Percentiles rank a stretch among this genome's conserved stretches.
Conservation (phyloP, 345 rosid species). For the Arabis alpina region DNA sequence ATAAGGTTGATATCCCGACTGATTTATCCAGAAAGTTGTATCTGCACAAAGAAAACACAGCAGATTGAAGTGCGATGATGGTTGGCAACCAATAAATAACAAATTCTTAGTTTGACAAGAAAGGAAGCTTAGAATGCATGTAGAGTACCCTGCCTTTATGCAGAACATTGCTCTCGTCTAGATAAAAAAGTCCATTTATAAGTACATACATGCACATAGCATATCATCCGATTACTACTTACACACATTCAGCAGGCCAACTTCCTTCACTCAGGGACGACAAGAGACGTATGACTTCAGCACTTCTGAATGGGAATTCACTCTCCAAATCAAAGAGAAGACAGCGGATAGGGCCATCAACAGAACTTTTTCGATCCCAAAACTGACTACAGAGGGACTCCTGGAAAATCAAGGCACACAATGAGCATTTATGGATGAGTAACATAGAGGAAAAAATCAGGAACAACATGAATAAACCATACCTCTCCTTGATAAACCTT, state of each 20-base stretch:
- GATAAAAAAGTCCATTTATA: constrained; percentile 17
- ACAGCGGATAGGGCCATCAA: constrained; percentile 95
- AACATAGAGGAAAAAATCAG: constrained; percentile 16
- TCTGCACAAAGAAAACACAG: constrained; percentile 51
- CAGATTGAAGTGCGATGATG: constrained; percentile 20
- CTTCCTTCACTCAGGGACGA: constrained; percentile 91
- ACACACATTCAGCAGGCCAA: constrained; percentile 99
- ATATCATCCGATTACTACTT: constrained; percentile 45
- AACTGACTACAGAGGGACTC: constrained; percentile 96
- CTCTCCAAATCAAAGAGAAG: constrained; percentile 88
- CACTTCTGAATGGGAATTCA: constrained; percentile 83
- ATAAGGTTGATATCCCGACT: constrained; percentile 76
- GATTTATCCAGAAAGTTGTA: constrained; percentile 88
- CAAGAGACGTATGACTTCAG: constrained; percentile 73
- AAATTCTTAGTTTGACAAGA: constrained; percentile 12
- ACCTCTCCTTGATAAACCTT: constrained; percentile 92
- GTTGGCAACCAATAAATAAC: constrained; percentile 14
- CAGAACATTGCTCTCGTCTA: constrained; percentile 17
- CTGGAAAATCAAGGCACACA: constrained; percentile 48
- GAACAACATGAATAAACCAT: constrained; percentile 36
- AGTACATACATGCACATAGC: constrained; percentile 13
- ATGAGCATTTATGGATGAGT: constrained; percentile 38
- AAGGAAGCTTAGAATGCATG: constrained; percentile 20
- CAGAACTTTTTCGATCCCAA: constrained; percentile 91
- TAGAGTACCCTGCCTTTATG: constrained; percentile 22